Evolutionary conservation across 2,329 filamentous ascomycete genomes (phyloP), one percentile per base, ranked within the genome.

Genomic region (Penicillium nordicum): DNA sequence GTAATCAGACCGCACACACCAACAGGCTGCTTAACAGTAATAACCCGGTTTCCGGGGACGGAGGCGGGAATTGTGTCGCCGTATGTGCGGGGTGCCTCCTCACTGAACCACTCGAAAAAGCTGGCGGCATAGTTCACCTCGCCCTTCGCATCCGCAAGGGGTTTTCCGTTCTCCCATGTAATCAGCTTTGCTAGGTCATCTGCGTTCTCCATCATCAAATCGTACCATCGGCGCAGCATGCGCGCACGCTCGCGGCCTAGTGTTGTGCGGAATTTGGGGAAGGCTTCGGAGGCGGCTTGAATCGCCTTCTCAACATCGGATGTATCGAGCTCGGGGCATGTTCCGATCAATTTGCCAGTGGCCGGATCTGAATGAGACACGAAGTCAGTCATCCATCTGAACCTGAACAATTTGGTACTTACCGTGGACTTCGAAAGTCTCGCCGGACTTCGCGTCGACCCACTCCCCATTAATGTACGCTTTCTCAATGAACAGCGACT

Each of bases 391-490:
- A 44, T 9, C 3, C 1, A 25, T 8, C 11, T 18, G 16, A 1
- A 11, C 21, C 16, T 3, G 6, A 10, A n/a, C 37, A 23, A 12
- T 36, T 12, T 16, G 9, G 21, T 48, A 37, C 70, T 62, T 76
- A 88, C 86, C 88, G 62, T 84, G 81, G 58, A 97, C 90, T 72
- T 94, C 87, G 74, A 97, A 99, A 44, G 91, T 96, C 82, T 95
- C 87, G 70, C 91, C 90, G 0, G 91, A 96, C 69, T 86, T 84
- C 65, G 93, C 90, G 66, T 83, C 82, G 60, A 95, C 84, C 90
- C 92, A 99, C 82, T 96, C 84, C 69, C 94, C 94, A 72, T 99
- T 93, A 69, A 97, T 87, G 71, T 93, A 97, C 68, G 86, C 78
- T 71, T 92, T 84, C 65, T 88, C 85, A 79, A 95, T 97, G 68